Conservation (phyloP, 208 protist species). For the Trypanosoma vivax region DNA sequence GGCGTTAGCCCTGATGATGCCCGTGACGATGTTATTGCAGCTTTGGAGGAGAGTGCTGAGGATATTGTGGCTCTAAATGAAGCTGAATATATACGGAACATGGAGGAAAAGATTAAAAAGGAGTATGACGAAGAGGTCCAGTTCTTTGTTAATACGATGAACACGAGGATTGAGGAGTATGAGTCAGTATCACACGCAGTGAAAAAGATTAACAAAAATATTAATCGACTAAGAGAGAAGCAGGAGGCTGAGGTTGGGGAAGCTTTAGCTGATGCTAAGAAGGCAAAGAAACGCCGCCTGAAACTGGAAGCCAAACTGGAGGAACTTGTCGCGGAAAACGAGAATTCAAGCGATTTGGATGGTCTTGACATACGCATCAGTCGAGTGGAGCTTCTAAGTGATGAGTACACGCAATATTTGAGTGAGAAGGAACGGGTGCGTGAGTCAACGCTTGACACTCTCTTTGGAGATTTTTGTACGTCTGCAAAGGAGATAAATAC, state of each 20-base stretch:
- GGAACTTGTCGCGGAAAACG: slow-evolving; percentile 21
- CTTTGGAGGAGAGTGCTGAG: slow-evolving; percentile 23
- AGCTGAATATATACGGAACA: slow-evolving; percentile 13
- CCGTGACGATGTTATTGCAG: slow-evolving; percentile 18
- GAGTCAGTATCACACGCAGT: slow-evolving; percentile 34
- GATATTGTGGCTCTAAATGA: slow-evolving; percentile 37
- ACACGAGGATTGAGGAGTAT: slow-evolving; percentile 80
- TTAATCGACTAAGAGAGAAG: slow-evolving; percentile 58
- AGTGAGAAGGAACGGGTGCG: slow-evolving; percentile 5
- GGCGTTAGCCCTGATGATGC: slow-evolving; percentile 27
- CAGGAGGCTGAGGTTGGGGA: slow-evolving; percentile 42
- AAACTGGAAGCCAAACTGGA: slow-evolving; percentile 52
- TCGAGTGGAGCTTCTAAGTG: no score
- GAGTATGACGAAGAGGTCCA: slow-evolving; percentile 49
- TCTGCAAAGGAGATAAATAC: slow-evolving; percentile 45
- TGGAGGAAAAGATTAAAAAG: slow-evolving; percentile 21
- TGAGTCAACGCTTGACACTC: slow-evolving; percentile 46
- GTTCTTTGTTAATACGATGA: slow-evolving; percentile 68
- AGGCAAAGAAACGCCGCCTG: slow-evolving; percentile 71
- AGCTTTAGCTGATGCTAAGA: slow-evolving; percentile 65
- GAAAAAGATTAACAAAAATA: slow-evolving; percentile 74
- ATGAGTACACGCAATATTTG: not conserved
- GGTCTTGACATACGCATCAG: no score
- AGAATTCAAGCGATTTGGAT: slow-evolving; percentile 19
- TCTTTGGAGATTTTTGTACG: slow-evolving; percentile 60